Conservation (phyloP, 169 alveolate genomes). For the Neospora caninum region DNA sequence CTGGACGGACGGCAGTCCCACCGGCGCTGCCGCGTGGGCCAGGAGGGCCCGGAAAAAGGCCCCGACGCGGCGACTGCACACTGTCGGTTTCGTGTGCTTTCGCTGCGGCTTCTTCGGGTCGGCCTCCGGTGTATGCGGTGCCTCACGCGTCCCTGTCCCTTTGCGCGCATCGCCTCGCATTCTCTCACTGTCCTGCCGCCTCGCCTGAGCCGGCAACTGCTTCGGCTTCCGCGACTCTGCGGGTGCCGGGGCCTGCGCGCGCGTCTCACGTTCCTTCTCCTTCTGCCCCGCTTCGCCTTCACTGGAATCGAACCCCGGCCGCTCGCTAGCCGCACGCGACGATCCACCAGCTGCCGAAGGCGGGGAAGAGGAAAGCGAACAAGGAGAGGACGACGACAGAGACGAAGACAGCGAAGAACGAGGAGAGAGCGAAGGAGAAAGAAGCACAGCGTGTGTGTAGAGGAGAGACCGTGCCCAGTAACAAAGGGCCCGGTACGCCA, state of each 20-base stretch:
- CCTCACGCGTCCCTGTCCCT: neutral
- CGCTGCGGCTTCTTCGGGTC: neutral
- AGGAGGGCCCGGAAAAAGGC: neutral
- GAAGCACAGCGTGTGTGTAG: neutral
- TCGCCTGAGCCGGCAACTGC: neutral
- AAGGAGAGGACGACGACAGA: neutral
- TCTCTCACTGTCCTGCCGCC: neutral
- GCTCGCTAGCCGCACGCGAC: neutral
- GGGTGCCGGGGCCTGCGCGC: neutral
- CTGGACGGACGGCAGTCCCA: neutral
- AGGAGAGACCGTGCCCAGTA: neutral
- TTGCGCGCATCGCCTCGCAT: neutral
- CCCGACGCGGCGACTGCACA: neutral
- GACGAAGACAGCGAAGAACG: neutral
- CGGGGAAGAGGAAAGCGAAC: no score
- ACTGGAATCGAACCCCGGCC: neutral
- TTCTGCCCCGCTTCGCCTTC: neutral
- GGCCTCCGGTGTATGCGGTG: neutral
- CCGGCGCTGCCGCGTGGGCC: constrained; percentile 1
- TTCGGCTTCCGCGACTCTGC: neutral
- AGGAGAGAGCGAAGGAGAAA: neutral
- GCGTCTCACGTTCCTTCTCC: no score
- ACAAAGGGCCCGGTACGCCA: neutral
- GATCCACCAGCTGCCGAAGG: no score
- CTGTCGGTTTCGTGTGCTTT: neutral